Evolutionary conservation across 805 yeast genomes (phyloP).

Genomic region (Candida vartiovaarae): DNA sequence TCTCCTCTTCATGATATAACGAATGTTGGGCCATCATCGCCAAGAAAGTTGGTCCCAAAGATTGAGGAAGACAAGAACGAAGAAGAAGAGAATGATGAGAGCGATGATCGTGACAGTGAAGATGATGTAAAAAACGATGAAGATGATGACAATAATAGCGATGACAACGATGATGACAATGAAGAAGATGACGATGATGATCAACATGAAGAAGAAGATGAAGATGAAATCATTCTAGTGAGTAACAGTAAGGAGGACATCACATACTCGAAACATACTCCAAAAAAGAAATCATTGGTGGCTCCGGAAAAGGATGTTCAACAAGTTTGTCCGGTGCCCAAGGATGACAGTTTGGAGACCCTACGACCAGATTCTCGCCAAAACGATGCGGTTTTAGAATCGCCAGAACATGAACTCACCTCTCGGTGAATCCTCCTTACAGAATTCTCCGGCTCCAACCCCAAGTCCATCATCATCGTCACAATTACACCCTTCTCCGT

Average conservation of each 20-base stretch:
- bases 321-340: background rate
- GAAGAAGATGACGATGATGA: too few relatives aligned
- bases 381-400: background rate
- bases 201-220: conserved; percentile 1
- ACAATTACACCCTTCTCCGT: conserved; percentile 9
- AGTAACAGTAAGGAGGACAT: conserved; percentile 15
- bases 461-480: conserved; percentile 2
- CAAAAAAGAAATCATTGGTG: background rate
- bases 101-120: background rate
- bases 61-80: background rate
- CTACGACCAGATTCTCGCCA: background rate
- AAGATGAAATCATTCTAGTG: conserved; percentile 18
- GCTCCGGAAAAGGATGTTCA: background rate
- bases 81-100: background rate
- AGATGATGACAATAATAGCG: background rate
- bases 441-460: background rate
- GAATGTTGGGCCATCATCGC: conserved; percentile 6
- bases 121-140: background rate
- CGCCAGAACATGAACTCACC: background rate
- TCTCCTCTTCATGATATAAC: conserved; percentile 12
- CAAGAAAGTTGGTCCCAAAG: background rate
- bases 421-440: background rate
- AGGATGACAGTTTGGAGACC: background rate
- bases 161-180: background rate
- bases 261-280: background rate